Evolutionary conservation across 2,329 filamentous ascomycete species (phyloP), one percentile per base, ranked within the genome.

Genomic region (Ceratocystis lukuohia): DNA sequence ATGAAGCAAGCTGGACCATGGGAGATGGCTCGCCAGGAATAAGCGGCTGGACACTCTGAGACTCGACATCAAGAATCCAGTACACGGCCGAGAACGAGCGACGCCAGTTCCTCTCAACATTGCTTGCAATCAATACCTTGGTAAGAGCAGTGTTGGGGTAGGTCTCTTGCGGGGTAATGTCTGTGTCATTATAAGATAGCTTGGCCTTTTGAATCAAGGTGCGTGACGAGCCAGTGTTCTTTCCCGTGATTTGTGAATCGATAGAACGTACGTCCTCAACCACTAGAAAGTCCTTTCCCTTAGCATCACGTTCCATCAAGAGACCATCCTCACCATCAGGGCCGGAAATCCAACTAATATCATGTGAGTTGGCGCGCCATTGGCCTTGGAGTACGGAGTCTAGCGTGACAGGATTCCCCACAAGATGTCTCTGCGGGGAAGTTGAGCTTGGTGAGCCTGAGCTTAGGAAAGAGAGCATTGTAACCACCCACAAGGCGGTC

Each of bases 41-140:
- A 64, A 99, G 78, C 0, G 94, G 85, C 75, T 96, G 82, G 1
- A 82, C 88, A 0, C 77, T 82, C 74, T 96, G 92, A 0, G 85
- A 87, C 41, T 83, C 84, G 30, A 99, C 94, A 73, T 99, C 89
- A 70, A 96, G 88, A 68, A 99, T 86, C 85, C 89, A 99, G 77
- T 96, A 99, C 30, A 82, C 80, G 0, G 88, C 93, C 8, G 86
- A 91, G 72, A 84, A 92, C 0, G 93, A 97, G 75, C 97, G 88
- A 70, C 94, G 86, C 88, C 91, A 99, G 71, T 94, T 91, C 71
- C 84, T 84, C 74, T 89, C 77, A 25, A 79, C 74, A 64, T 91
- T 79, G 7, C 91, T 90, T 62, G 86, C 82, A n/a, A 96, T 78
- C 64, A 99, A 81, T 2, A 99, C 91, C 74, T 89, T 93, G 72